These are phyloP conservation scores for Globisporangium yorkense DNA, from an alignment of 352 stramenopile genomes.

Conservation along the genomic window DNA sequence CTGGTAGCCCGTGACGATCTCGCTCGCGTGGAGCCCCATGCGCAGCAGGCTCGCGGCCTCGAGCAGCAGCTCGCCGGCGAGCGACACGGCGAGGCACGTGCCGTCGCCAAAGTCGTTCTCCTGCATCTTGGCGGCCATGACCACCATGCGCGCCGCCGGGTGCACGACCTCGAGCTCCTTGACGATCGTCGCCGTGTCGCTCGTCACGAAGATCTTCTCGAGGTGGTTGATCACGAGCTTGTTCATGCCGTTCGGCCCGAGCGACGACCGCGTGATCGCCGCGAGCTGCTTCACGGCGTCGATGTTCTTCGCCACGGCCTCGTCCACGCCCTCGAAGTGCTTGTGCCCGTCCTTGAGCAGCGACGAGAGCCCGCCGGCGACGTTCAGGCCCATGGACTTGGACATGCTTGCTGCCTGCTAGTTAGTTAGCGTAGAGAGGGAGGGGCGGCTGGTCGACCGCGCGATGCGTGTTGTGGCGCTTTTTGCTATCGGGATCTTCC, in stretches of 20 bases:
- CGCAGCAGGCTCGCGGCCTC: conserved; percentile 95
- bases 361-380: conserved; percentile 92
- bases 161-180: conserved; percentile 98
- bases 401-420: conserved; percentile 38
- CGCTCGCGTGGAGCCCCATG: conserved; percentile 96
- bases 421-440: neutral
- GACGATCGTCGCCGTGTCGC: conserved; percentile 99
- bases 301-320: conserved; percentile 98
- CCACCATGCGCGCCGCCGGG: conserved; percentile 97
- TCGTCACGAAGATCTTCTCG: conserved; percentile 99
- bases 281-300: conserved; percentile 97
- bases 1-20: conserved; percentile 98
- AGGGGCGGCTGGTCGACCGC: neutral
- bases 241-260: conserved; percentile 99
- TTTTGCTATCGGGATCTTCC: too few relatives aligned
- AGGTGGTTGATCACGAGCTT: conserved; percentile 99
- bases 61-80: conserved; percentile 96
- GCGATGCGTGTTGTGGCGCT: neutral
- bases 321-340: conserved; percentile 93
- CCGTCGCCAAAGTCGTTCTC: conserved; percentile 95
- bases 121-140: conserved; percentile 98
- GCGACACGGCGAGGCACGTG: conserved; percentile 96
- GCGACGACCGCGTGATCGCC: conserved; percentile 95
- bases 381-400: conserved; percentile 95
- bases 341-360: conserved; percentile 99